These are phyloP conservation scores for Zizania palustris DNA, from an alignment of 202 grass and related monocot genomes.

Conservation along the genomic window DNA sequence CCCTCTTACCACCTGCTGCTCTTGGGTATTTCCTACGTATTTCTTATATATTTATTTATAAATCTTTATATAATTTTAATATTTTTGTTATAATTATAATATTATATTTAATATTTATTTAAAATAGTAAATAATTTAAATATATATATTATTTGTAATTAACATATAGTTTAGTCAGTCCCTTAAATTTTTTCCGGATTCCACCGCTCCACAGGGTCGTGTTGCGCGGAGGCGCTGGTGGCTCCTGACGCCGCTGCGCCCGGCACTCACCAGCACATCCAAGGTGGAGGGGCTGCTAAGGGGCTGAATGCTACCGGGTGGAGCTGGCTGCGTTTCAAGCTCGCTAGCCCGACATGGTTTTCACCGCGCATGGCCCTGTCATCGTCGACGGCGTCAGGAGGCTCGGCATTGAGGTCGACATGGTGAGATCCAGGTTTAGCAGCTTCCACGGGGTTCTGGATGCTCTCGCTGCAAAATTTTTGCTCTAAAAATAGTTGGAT, in stretches of 20 bases:
- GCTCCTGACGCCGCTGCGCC: conserved; percentile 40
- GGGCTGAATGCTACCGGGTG: conserved; percentile 62
- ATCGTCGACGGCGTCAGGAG: conserved; percentile 64
- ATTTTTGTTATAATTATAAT: too few species aligned
- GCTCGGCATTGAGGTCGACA: conserved; percentile 62
- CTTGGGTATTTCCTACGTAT: too few species aligned
- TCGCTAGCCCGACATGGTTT: conserved; percentile 61
- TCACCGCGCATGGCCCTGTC: conserved; percentile 74
- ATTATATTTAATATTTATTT: too few species aligned
- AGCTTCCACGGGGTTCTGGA: too few species aligned
- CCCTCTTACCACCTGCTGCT: too few species aligned
- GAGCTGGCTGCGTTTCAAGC: conserved; percentile 60
- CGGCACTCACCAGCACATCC: conserved; percentile 83
- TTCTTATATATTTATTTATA: too few species aligned
- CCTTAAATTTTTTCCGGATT: too few species aligned
- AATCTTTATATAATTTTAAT: too few species aligned
- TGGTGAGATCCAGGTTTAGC: conserved; percentile 74
- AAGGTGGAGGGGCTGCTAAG: conserved; percentile 91
- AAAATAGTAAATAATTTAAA: too few species aligned
- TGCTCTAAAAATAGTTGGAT: background rate
- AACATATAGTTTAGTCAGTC: too few species aligned
- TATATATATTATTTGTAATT: too few species aligned
- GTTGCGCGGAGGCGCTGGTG: conserved; percentile 51
- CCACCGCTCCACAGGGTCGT: too few species aligned
- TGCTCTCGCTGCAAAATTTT: conserved; percentile 49